Percentiles rank a stretch among this genome's conserved stretches.
These are phyloP conservation scores for Candida endomychidarum DNA, from an alignment of 805 yeast genomes.

Conservation along the genomic window DNA sequence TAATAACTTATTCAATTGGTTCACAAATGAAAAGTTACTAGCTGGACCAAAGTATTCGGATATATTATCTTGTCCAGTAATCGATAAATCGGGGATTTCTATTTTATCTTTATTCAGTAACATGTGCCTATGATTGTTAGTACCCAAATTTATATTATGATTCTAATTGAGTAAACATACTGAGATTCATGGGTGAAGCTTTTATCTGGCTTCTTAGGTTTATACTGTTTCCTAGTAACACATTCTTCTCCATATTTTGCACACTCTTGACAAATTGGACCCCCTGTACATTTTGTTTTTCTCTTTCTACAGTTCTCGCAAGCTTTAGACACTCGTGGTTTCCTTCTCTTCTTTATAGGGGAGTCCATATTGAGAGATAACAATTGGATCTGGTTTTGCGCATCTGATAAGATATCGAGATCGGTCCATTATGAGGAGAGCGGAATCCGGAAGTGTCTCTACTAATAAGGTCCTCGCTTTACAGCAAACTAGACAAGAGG, in stretches of 20 bases:
- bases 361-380: too few species aligned
- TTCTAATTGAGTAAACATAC: too few species aligned
- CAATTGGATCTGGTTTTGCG: too few species aligned
- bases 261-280: conserved; percentile 15
- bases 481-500: too few species aligned
- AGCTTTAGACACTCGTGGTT: conserved; percentile 11
- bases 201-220: conserved; percentile 4
- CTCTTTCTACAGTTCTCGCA: conserved; percentile 18
- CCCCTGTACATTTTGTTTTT: conserved; percentile 16
- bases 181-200: background rate
- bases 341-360: conserved; percentile 7
- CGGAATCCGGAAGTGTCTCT: too few species aligned
- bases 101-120: background rate
- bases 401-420: conserved; percentile 1
- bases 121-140: background rate
- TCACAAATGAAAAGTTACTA: conserved; percentile 22
- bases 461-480: too few species aligned
- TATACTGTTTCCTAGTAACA: conserved; percentile 10
- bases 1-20: conserved; percentile 20
- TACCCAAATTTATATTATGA: too few species aligned
- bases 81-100: conserved; percentile 12
- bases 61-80: conserved; percentile 4
- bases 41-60: conserved; percentile 24
- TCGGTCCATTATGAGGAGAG: too few species aligned
- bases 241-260: conserved; percentile 18